Base-by-base conservation (phyloP, 352 stramenopile genomes). In the Phytopythium chamaehyphon region DNA sequence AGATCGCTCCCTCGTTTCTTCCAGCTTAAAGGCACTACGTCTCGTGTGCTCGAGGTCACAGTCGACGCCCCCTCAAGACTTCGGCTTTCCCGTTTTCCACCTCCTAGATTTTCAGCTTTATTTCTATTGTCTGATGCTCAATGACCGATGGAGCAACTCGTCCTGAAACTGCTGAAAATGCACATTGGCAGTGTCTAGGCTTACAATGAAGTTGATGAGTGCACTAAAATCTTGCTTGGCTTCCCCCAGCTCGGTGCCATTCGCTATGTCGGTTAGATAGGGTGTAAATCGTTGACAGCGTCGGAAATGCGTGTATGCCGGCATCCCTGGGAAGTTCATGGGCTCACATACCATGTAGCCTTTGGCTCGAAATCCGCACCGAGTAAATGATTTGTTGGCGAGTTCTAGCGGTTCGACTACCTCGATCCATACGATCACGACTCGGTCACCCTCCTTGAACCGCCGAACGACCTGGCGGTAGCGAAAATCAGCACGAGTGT, bases 361-460 rank as follows among this genome's bases (percentile, higher is more conserved):
- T 61, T 68, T 57, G 24, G 68, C 59, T 19, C 64, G 47, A 47
- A 66, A 62, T 50, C 53, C 50, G 55, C 67, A 66, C 58, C 62
- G 54, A n/a, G 49, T 46, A 40, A 66, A 63, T 1, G 54, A 68
- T 51, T 82, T 73, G 51, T 73, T 64, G 45, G 57, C 66, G 56
- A 86, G 82, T 36, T 82, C 70, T 15, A 80, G 56, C 3, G 75
- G 70, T 6, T 81, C 57, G 55, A 83, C 71, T 49, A 71, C 61
- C 12, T 70, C 68, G n/a, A 62, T 66, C 72, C 72, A 86, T 23
- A 80, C 62, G 18, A 86, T 65, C 15, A 84, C 68, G 16, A 83
- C 63, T 16, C 70, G 72, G 35, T 79, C 63, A 56, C 71, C 49
- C 38, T 83, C 70, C 8, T 59, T 40, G 40, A 62, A 62, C 15